Percentiles rank a stretch among this genome's conserved stretches.
Evolutionary conservation across 352 stramenopile species (phyloP).

Genomic region (Globisporangium polare): DNA sequence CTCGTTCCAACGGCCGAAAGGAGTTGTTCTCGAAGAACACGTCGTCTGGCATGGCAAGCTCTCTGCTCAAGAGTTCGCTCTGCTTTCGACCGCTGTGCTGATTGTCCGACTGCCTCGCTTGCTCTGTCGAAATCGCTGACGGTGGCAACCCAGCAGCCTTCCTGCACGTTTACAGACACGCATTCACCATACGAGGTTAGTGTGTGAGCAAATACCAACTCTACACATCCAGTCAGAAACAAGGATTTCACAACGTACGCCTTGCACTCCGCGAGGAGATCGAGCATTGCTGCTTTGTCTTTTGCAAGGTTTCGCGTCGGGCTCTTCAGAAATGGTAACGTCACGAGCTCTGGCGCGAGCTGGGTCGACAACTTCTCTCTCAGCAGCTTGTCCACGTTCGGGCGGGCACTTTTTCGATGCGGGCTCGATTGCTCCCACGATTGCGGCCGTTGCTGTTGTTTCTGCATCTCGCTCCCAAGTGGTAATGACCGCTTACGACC

Average conservation of each 20-base stretch:
- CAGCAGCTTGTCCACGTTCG: background rate
- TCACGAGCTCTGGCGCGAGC: slow-evolving; percentile 4
- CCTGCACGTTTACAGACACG: slow-evolving; percentile 2
- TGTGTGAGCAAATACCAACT: background rate
- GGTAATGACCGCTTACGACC: background rate
- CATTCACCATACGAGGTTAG: background rate
- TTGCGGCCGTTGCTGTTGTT: background rate
- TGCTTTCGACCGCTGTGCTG: slow-evolving; percentile 33
- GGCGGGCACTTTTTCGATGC: slow-evolving; percentile 1
- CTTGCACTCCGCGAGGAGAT: slow-evolving; percentile 43
- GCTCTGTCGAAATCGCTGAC: background rate
- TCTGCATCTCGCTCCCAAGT: background rate
- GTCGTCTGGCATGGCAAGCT: slow-evolving; percentile 32
- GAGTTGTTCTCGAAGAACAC: slow-evolving; percentile 64
- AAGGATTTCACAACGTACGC: slow-evolving; percentile 24
- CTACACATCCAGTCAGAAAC: background rate
- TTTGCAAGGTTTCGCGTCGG: slow-evolving; percentile 13
- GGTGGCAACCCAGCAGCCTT: slow-evolving; percentile 5
- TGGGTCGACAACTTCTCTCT: background rate
- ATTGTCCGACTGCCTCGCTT: slow-evolving; percentile 18
- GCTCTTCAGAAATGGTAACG: slow-evolving; percentile 34
- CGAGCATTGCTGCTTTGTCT: slow-evolving; percentile 34
- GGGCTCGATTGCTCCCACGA: slow-evolving; percentile 6
- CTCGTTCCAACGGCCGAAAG: slow-evolving; percentile 23
- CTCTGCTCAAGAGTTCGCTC: background rate